phyloP scores from a whole-genome alignment of 1,284 basidiomycete species.

The Trametes polyzona region DNA sequence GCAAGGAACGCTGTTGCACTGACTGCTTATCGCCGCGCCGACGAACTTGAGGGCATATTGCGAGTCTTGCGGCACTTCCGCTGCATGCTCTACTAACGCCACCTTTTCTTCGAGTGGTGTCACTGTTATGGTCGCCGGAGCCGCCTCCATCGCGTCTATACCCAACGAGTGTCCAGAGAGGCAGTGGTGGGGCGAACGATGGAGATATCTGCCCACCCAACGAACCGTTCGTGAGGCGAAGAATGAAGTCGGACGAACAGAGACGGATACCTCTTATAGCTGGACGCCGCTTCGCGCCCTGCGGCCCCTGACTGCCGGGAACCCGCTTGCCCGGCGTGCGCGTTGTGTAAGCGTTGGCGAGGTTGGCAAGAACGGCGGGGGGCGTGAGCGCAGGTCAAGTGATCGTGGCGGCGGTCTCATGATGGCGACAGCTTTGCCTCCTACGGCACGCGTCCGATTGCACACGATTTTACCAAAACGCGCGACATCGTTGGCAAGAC shows the following conservation, averaged over 20 bases:
- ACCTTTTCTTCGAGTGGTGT: constrained; percentile 28
- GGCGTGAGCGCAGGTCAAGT: constrained; percentile 16
- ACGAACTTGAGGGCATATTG: constrained; percentile 39
- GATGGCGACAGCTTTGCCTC: constrained; percentile 11
- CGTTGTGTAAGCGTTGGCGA: not conserved
- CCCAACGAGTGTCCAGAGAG: not conserved
- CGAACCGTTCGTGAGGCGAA: not conserved
- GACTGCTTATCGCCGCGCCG: constrained; percentile 38
- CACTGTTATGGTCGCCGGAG: constrained; percentile 18
- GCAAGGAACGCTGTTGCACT: not conserved
- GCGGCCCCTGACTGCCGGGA: constrained; percentile 1
- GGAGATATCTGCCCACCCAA: not conserved
- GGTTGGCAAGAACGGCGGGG: not conserved
- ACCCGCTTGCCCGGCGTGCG: not conserved
- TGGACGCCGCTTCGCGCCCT: not conserved
- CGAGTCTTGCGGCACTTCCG: constrained; percentile 14
- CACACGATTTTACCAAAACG: constrained; percentile 1
- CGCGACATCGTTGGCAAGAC: not conserved
- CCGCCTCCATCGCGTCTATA: constrained; percentile 9
- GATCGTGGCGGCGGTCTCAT: constrained; percentile 24
- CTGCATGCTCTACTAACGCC: constrained; percentile 12
- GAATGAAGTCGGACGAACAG: not conserved
- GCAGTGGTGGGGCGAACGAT: not conserved
- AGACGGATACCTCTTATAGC: constrained; percentile 1
- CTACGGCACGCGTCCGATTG: constrained; percentile 18